phyloP scores from a whole-genome alignment of 2,329 filamentous ascomycete genomes.

The Venturia asperata region DNA sequence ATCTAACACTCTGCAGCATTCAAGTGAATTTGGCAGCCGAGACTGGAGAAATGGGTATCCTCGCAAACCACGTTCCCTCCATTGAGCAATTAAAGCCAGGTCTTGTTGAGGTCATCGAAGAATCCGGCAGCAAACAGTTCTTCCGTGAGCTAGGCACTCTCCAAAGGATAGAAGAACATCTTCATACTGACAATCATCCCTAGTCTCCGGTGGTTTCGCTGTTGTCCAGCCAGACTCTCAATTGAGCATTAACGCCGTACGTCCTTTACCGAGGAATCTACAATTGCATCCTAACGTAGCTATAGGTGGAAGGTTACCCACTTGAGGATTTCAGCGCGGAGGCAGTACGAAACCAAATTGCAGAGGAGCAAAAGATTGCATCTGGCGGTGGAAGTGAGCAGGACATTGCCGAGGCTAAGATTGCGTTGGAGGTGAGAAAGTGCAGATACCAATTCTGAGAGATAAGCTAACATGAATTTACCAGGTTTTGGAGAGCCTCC shows the following conservation, averaged over 20 bases:
- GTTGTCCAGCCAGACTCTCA: constrained; percentile 91
- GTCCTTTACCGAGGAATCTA: not conserved
- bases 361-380: constrained; percentile 93
- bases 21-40: constrained; percentile 99
- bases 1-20: constrained; percentile 52
- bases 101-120: constrained; percentile 90
- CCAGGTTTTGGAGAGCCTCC: constrained; percentile 76
- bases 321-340: constrained; percentile 95
- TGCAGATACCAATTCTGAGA: not conserved
- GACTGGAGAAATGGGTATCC: constrained; percentile 98
- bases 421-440: constrained; percentile 83
- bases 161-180: not conserved
- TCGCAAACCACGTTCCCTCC: constrained; percentile 96
- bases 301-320: constrained; percentile 72
- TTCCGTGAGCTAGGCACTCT: constrained; percentile 63
- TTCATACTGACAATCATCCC: constrained; percentile 17
- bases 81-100: constrained; percentile 99
- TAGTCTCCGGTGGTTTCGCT: constrained; percentile 94
- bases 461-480: constrained; percentile 31
- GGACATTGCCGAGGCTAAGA: constrained; percentile 97
- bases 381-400: constrained; percentile 86
- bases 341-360: constrained; percentile 80
- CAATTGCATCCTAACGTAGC: not conserved
- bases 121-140: constrained; percentile 88
- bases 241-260: constrained; percentile 89